Base-by-base conservation (phyloP, 176 grass and related monocot species). In the Themeda triandra region DNA sequence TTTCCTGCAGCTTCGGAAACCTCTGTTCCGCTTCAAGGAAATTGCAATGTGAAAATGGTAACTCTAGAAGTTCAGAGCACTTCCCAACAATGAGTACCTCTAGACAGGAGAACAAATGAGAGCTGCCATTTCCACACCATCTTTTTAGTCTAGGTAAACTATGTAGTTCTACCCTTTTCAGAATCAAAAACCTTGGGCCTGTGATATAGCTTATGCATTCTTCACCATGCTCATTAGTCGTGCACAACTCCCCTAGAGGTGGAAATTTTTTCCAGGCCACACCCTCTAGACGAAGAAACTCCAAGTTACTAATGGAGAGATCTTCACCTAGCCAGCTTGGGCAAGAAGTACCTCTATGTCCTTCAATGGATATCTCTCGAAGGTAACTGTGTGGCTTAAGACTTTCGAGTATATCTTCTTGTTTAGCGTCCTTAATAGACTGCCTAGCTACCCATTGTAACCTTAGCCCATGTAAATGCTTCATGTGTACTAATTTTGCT, bases 371-470 rank as follows among this genome's bases (percentile, higher is more conserved):
- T 4, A 85, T 0, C 12, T 46, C 36, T 35, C 6, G 8, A 8
- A 85, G 25, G 10, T 42, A 45, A 21, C 2, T 13, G 1, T 78
- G 33, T 70, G 75, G 83, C 4, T 31, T 54, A 60, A 85, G 75
- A 13, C 2, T 8, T 31, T 62, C 65, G 11, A 85, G 83, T 8
- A 79, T 5, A 42, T 86, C 77, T 23, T 86, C 84, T 29, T 1
- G 2, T 0, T 30, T 13, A 0, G 4, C 2, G 0, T 80, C 1
- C 10, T 0, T 13, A 29, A 37, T 48, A 15, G 35, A 5, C 1
- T 27, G 11, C 2, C 0, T 1, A 3, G 0, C 0, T 6, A 3
- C 30, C 84, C 84, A 86, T 0, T 2, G 0, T 28, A 86, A 4
- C 60, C 9, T 0, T 19, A 86, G 14, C 0, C n/a, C 2, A 0